A percentile compares a stretch with the other conserved stretches of the same genome.
Evolutionary conservation across 768 basidiomycete genomes (phyloP).

Genomic region (Coprinopsis sp.): DNA sequence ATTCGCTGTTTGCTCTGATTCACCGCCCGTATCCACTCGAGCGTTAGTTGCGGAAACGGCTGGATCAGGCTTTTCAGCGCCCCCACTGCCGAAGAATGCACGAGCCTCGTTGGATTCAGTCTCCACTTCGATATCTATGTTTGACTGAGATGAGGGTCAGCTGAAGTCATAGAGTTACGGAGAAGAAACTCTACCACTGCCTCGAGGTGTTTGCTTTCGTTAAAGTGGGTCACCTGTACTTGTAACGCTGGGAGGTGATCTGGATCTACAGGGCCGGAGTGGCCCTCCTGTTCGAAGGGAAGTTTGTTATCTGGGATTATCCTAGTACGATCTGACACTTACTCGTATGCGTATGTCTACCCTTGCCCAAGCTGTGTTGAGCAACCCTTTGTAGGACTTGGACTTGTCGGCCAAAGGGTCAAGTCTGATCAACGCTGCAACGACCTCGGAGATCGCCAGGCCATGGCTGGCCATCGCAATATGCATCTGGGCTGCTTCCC

Average conservation of each 20-base stretch:
- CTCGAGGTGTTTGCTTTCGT: constrained; percentile 30
- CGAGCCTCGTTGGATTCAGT: constrained; percentile 25
- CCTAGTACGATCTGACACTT: constrained; percentile 1
- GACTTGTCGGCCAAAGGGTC: constrained; percentile 42
- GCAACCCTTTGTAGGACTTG: constrained; percentile 40
- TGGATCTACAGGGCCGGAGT: constrained; percentile 20
- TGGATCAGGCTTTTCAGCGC: neutral
- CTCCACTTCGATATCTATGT: constrained; percentile 16
- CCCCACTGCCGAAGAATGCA: constrained; percentile 32
- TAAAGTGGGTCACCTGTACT: constrained; percentile 33
- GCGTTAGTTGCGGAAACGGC: constrained; percentile 4
- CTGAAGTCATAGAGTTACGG: neutral
- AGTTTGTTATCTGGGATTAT: constrained; percentile 1
- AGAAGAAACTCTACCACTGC: constrained; percentile 19
- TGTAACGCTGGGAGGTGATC: constrained; percentile 25
- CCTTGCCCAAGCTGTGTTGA: constrained; percentile 76
- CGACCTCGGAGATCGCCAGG: constrained; percentile 59
- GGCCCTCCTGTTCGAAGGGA: constrained; percentile 19
- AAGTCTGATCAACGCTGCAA: constrained; percentile 48
- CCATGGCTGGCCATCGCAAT: constrained; percentile 74
- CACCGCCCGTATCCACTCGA: neutral
- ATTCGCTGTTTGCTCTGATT: neutral
- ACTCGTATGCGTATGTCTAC: constrained; percentile 45
- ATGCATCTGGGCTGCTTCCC: constrained; percentile 38
- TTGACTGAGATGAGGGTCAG: constrained; percentile 6